phyloP scores from a whole-genome alignment of 495 filamentous ascomycete species.

The Neurospora tetrasperma region DNA sequence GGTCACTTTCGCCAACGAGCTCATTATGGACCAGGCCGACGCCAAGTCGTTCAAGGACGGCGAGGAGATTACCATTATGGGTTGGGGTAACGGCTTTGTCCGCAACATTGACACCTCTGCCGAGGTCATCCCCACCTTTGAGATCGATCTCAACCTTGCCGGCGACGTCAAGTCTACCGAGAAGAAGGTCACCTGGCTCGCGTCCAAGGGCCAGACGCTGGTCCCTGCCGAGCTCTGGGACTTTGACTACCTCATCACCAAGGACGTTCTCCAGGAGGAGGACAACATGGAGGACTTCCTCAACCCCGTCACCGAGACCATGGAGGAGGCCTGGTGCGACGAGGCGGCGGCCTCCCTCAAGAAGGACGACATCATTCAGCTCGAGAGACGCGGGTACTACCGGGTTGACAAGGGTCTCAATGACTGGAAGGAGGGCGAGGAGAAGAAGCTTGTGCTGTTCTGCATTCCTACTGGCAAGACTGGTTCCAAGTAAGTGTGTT shows the following conservation, averaged over 20 bases:
- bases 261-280: constrained; percentile 77
- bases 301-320: constrained; percentile 63
- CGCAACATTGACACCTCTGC: constrained; percentile 42
- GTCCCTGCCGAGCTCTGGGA: constrained; percentile 78
- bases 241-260: constrained; percentile 86
- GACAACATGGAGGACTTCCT: constrained; percentile 74
- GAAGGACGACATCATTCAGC: constrained; percentile 82
- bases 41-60: constrained; percentile 68
- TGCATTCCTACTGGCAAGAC: constrained; percentile 55
- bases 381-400: constrained; percentile 89
- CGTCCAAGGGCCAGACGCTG: constrained; percentile 60
- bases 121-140: constrained; percentile 53
- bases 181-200: constrained; percentile 92
- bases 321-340: constrained; percentile 67
- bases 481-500: constrained; percentile 14
- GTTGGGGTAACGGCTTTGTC: constrained; percentile 88
- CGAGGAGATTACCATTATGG: constrained; percentile 93
- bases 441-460: constrained; percentile 62
- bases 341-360: constrained; percentile 65
- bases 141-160: constrained; percentile 70
- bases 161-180: constrained; percentile 90
- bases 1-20: constrained; percentile 57
- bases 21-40: constrained; percentile 80
- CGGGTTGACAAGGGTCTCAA: constrained; percentile 52
- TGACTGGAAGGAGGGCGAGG: constrained; percentile 34